Evolutionary conservation across 2,329 filamentous ascomycete species (phyloP).

Genomic region (Sporothrix sp.): DNA sequence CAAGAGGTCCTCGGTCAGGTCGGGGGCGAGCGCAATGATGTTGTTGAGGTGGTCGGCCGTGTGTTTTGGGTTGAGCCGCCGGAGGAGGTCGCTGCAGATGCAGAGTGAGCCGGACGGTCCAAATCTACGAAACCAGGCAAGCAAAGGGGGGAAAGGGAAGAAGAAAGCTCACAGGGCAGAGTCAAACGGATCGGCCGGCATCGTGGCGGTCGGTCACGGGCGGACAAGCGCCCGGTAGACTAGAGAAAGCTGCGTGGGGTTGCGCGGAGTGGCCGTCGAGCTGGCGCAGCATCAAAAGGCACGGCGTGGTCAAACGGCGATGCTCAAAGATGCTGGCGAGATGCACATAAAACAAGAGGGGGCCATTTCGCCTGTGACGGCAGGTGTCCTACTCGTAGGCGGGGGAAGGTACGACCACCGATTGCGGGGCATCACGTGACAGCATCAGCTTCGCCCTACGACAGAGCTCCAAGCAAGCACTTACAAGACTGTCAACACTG

Average conservation of each 20-base stretch:
- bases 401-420: no score
- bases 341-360: slow-evolving; percentile 99
- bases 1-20: slow-evolving; percentile 93
- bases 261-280: background rate
- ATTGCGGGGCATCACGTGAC: no score
- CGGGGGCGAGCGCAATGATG: slow-evolving; percentile 80
- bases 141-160: background rate
- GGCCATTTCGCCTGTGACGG: slow-evolving; percentile 8
- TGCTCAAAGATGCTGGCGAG: slow-evolving; percentile 93
- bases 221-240: no score
- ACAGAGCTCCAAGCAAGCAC: no score
- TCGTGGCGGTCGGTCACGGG: slow-evolving; percentile 13
- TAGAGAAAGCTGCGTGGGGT: no score
- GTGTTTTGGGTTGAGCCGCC: slow-evolving; percentile 89
- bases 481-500: no score
- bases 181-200: slow-evolving; percentile 57
- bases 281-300: background rate
- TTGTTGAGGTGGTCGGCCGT: slow-evolving; percentile 79
- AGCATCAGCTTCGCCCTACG: no score
- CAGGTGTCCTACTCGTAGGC: no score
- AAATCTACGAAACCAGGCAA: background rate
- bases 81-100: slow-evolving; percentile 82
- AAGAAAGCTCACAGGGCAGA: slow-evolving; percentile 56
- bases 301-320: no score
- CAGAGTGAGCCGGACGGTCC: background rate